phyloP scores from a whole-genome alignment of 192 early-diverging fungal species.

The Coemansia sp. region DNA sequence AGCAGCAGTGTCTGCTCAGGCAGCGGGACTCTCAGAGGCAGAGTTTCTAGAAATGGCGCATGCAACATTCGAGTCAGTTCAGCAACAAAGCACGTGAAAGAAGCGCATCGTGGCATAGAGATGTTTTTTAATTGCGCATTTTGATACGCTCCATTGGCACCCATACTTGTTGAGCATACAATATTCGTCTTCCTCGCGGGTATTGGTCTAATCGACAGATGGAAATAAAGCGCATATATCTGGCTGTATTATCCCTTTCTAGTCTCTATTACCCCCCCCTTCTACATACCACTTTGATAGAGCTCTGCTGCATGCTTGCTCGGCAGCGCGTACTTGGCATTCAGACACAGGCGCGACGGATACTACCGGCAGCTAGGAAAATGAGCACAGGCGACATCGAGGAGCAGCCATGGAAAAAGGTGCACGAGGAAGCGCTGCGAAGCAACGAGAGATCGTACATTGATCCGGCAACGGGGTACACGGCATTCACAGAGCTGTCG shows the following conservation, averaged over 20 bases:
- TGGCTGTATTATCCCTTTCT: too few species aligned
- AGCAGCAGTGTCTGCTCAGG: conserved; percentile 24
- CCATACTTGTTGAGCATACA: too few species aligned
- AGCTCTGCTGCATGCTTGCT: not conserved
- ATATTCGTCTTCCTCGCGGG: not conserved
- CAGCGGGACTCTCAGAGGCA: conserved; percentile 13
- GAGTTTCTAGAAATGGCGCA: conserved; percentile 27
- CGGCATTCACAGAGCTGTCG: conserved; percentile 62
- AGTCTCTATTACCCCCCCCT: too few species aligned
- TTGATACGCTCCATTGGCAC: too few species aligned
- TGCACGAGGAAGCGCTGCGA: conserved; percentile 12
- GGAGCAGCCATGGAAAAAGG: conserved; percentile 17
- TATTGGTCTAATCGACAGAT: too few species aligned
- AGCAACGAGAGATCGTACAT: conserved; percentile 49
- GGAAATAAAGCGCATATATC: too few species aligned
- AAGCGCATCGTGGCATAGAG: too few species aligned
- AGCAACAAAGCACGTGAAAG: too few species aligned
- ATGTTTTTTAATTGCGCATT: too few species aligned
- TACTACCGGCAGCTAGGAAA: not conserved
- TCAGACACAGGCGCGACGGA: not conserved
- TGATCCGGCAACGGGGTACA: conserved; percentile 65
- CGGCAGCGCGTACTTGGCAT: not conserved
- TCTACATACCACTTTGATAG: too few species aligned
- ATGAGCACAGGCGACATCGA: conserved; percentile 15
- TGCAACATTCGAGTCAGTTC: not conserved